Percentiles rank a stretch among this genome's conserved stretches.
phyloP scores from a whole-genome alignment of 1,139 yeast genomes.

The Lodderomyces orthopsilosis region DNA sequence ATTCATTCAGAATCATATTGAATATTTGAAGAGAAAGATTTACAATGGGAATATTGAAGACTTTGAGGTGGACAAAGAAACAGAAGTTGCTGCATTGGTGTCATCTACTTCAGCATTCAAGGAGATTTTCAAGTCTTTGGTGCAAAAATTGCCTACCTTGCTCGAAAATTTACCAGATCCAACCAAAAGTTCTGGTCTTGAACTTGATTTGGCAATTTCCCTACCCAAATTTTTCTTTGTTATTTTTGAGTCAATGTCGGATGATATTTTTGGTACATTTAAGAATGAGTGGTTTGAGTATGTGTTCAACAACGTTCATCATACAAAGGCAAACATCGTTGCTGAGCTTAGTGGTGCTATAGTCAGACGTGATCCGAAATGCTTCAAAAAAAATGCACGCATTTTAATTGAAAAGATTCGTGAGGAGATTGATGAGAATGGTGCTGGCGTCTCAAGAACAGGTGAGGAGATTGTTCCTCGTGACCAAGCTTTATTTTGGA shows the following conservation, averaged over 20 bases:
- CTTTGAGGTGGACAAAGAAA: slow-evolving; percentile 37
- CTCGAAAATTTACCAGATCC: slow-evolving; percentile 78
- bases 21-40: slow-evolving; percentile 39
- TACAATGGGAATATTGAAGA: slow-evolving; percentile 18
- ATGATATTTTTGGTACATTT: slow-evolving; percentile 53
- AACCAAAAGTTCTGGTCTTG: slow-evolving; percentile 43
- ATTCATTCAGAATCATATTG: slow-evolving; percentile 65
- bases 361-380: slow-evolving; percentile 57
- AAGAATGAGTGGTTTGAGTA: slow-evolving; percentile 55
- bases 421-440: slow-evolving; percentile 75
- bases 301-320: slow-evolving; percentile 57
- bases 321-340: slow-evolving; percentile 64
- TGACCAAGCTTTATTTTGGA: slow-evolving; percentile 76
- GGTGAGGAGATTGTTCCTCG: slow-evolving; percentile 69
- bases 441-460: slow-evolving; percentile 76
- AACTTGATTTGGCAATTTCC: slow-evolving; percentile 52
- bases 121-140: slow-evolving; percentile 55
- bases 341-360: slow-evolving; percentile 71
- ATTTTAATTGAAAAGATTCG: slow-evolving; percentile 52
- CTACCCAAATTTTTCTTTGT: slow-evolving; percentile 67
- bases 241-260: slow-evolving; percentile 68
- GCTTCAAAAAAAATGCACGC: slow-evolving; percentile 44
- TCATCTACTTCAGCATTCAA: slow-evolving; percentile 77
- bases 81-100: slow-evolving; percentile 56
- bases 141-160: slow-evolving; percentile 59